Evolutionary conservation across 495 filamentous ascomycete genomes (phyloP).

Genomic region (Lasiosphaeria hispida): DNA sequence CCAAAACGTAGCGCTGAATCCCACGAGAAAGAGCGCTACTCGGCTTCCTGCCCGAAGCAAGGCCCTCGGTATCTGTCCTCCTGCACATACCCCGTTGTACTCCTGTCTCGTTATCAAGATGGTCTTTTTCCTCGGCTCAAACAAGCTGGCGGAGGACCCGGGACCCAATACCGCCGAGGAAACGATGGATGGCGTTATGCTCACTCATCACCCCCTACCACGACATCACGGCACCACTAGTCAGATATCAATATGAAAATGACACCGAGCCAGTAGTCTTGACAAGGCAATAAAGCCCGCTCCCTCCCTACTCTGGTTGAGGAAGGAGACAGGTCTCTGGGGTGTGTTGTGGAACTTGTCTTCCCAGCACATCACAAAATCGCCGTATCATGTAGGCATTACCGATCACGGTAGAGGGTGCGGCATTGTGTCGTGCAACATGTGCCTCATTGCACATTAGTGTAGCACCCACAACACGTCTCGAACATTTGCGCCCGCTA

Average conservation of each 20-base stretch:
- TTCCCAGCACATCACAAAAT: no score
- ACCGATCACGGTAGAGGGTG: neutral
- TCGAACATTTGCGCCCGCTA: neutral
- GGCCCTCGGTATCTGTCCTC: no score
- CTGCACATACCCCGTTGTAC: no score
- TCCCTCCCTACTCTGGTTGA: no score
- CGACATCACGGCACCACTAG: neutral
- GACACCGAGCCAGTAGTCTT: neutral
- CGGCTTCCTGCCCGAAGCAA: no score
- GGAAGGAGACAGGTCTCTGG: no score
- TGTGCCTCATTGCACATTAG: neutral
- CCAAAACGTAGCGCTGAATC: no score
- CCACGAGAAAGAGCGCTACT: no score
- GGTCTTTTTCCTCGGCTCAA: conserved; percentile 9
- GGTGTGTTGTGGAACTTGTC: no score
- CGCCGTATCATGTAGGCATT: no score
- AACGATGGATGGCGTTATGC: conserved; percentile 1
- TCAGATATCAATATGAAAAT: neutral
- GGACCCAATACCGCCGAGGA: neutral
- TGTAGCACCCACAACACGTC: neutral
- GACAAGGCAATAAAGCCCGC: no score
- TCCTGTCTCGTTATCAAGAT: no score
- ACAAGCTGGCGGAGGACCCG: conserved; percentile 1
- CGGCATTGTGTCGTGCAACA: neutral
- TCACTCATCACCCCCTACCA: conserved; percentile 2